Evolutionary conservation across 441 rosid genomes (phyloP).

Genomic region (Biscutella laevigata): DNA sequence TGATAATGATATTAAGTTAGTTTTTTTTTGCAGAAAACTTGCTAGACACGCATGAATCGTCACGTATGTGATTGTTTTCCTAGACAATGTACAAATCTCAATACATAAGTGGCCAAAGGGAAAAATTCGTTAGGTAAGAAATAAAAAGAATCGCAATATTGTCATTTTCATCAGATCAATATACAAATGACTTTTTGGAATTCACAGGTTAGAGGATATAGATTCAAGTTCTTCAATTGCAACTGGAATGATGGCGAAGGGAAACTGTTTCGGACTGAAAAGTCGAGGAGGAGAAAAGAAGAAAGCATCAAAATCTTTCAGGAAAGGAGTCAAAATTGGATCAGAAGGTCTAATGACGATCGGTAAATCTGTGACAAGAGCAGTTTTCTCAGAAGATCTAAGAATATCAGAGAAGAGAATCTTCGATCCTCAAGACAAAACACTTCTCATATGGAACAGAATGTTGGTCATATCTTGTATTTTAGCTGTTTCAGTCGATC

Average conservation of each 20-base stretch:
- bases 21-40: too few species aligned
- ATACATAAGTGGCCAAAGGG: constrained; percentile 66
- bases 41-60: background rate
- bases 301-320: constrained; percentile 45
- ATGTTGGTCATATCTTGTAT: constrained; percentile 73
- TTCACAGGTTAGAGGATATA: constrained; percentile 63
- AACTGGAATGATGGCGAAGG: constrained; percentile 35
- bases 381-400: constrained; percentile 76
- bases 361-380: constrained; percentile 60
- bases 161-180: background rate
- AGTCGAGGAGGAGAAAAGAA: constrained; percentile 30
- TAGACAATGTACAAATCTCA: constrained; percentile 71
- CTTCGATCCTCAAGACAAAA: constrained; percentile 84
- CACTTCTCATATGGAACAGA: constrained; percentile 75
- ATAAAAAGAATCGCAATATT: too few species aligned
- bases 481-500: constrained; percentile 74
- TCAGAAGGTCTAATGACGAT: constrained; percentile 60
- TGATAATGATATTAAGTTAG: background rate
- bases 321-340: constrained; percentile 50
- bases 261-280: constrained; percentile 34
- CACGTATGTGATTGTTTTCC: constrained; percentile 21
- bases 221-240: constrained; percentile 49
- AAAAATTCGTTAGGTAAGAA: constrained; percentile 64
- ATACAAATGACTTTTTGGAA: background rate
- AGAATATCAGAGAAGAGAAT: constrained; percentile 63